These are phyloP conservation scores for Uronychia setigera DNA, from an alignment of 73 alveolate genomes.

Conservation along the genomic window DNA sequence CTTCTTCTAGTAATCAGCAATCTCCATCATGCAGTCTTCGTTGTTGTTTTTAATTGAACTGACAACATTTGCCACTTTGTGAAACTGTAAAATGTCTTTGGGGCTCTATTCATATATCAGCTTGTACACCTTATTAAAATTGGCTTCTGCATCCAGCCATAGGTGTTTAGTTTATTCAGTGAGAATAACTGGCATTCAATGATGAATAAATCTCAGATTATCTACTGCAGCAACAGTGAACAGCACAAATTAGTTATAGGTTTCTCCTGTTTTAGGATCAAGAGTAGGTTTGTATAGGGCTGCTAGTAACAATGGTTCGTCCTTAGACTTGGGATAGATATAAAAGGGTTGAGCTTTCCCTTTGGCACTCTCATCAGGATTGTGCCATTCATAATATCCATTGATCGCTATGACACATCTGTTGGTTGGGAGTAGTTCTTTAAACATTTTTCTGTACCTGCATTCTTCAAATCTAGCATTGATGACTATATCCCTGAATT, in stretches of 20 bases:
- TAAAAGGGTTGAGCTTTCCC: slow-evolving; percentile 36
- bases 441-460: slow-evolving; percentile 52
- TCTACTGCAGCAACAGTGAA: slow-evolving; percentile 53
- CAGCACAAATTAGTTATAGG: slow-evolving; percentile 42
- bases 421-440: slow-evolving; percentile 31
- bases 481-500: slow-evolving; percentile 36
- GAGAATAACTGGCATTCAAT: slow-evolving; percentile 63
- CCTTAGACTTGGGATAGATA: slow-evolving; percentile 40
- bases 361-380: slow-evolving; percentile 13
- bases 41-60: slow-evolving; percentile 48
- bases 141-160: slow-evolving; percentile 51
- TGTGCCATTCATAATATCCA: slow-evolving; percentile 70
- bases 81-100: slow-evolving; percentile 38
- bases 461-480: slow-evolving; percentile 65
- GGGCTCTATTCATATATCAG: slow-evolving; percentile 42
- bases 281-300: slow-evolving; percentile 37
- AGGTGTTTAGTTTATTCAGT: slow-evolving; percentile 40
- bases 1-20: slow-evolving; percentile 39
- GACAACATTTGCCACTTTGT: slow-evolving; percentile 58
- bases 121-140: slow-evolving; percentile 21
- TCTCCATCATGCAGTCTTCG: slow-evolving; percentile 48
- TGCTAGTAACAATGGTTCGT: slow-evolving; percentile 42
- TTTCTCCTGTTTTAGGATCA: slow-evolving; percentile 26
- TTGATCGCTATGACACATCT: slow-evolving; percentile 56
- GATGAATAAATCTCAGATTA: slow-evolving; percentile 41